Percentiles rank a stretch among this genome's conserved stretches.
phyloP scores from a whole-genome alignment of 768 basidiomycete genomes.

The Mrakia blollopis region DNA sequence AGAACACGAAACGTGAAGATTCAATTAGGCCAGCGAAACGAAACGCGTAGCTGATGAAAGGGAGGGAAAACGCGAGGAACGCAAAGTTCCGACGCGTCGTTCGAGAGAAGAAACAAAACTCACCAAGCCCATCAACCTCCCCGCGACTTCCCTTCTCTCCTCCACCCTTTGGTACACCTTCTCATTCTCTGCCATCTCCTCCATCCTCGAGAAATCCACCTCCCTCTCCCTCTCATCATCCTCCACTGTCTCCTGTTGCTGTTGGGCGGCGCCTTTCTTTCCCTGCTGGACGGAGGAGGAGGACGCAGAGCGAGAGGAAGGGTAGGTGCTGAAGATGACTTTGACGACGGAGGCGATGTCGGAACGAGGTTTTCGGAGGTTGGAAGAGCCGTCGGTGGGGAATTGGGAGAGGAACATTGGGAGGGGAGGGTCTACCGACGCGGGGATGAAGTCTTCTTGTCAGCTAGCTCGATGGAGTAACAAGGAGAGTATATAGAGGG shows the following conservation, averaged over 20 bases:
- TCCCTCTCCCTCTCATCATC: background rate
- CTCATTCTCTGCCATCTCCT: background rate
- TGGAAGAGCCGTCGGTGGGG: background rate
- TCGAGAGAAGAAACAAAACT: no score
- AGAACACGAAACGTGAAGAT: no score
- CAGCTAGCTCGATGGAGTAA: background rate
- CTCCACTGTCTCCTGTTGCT: background rate
- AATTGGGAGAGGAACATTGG: conserved; percentile 1
- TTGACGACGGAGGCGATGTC: background rate
- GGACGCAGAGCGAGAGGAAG: background rate
- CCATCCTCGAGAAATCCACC: background rate
- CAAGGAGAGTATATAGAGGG: no score
- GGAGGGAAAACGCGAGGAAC: no score
- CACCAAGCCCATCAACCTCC: conserved; percentile 10
- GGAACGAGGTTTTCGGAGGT: background rate
- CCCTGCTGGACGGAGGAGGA: background rate
- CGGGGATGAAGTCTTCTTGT: background rate
- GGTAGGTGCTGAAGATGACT: conserved; percentile 4
- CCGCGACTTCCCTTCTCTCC: background rate
- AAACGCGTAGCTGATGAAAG: no score
- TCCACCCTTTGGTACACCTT: background rate
- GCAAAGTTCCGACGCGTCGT: background rate
- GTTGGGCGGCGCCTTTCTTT: background rate
- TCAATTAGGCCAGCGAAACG: background rate
- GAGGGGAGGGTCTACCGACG: background rate